A percentile compares a stretch with the other conserved stretches of the same genome.
phyloP scores from a whole-genome alignment of 345 rosid species.

The Chamaenerion angustifolium region DNA sequence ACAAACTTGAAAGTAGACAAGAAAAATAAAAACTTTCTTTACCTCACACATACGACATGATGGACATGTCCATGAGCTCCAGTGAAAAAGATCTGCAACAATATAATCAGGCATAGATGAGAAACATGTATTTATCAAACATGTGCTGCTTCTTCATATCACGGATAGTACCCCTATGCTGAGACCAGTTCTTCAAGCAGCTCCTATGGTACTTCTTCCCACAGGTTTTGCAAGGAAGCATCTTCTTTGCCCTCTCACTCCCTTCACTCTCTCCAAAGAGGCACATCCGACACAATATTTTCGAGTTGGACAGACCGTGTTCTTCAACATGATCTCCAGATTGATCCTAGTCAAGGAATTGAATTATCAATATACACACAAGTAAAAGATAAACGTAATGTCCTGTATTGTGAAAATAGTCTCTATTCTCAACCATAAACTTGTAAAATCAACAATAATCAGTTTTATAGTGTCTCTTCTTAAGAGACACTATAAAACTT shows the following conservation, averaged over 20 bases:
- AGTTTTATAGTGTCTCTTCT: too few species aligned
- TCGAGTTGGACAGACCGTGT: slow-evolving; percentile 25
- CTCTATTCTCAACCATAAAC: too few species aligned
- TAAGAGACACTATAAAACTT: too few species aligned
- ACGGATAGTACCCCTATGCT: slow-evolving; percentile 60
- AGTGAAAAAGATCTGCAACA: slow-evolving; percentile 78
- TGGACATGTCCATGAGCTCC: slow-evolving; percentile 99
- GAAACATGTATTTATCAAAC: slow-evolving; percentile 4
- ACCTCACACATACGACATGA: slow-evolving; percentile 95
- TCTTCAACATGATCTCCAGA: slow-evolving; percentile 36
- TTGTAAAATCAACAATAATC: too few species aligned
- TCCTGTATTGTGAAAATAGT: too few species aligned
- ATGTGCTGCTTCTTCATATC: slow-evolving; percentile 2
- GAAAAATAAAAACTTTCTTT: neutral
- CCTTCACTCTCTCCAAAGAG: slow-evolving; percentile 70
- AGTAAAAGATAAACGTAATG: neutral
- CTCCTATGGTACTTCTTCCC: slow-evolving; percentile 88
- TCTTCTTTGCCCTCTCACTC: slow-evolving; percentile 75
- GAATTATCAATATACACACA: neutral
- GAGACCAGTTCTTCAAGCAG: slow-evolving; percentile 88
- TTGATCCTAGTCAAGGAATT: slow-evolving; percentile 22
- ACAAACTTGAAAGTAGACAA: too few species aligned
- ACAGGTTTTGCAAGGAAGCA: slow-evolving; percentile 81
- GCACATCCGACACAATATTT: slow-evolving; percentile 75
- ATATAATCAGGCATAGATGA: slow-evolving; percentile 10